These are phyloP conservation scores for Tetrapisispora arboricola DNA, from an alignment of 805 yeast species.

Conservation along the genomic window DNA sequence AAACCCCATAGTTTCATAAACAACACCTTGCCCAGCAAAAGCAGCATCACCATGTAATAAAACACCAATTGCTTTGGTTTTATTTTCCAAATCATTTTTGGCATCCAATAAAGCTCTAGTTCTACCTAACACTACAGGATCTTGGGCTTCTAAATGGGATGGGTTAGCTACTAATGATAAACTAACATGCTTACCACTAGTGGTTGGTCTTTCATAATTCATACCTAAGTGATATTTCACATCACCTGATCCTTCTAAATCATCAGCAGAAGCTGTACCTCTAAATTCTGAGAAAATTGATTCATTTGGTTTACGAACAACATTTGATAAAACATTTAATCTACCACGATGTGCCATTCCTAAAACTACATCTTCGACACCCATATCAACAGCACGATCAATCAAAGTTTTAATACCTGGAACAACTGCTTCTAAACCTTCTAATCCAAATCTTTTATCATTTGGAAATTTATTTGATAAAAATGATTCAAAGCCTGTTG, in stretches of 20 bases:
- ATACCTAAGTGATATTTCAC: constrained; percentile 98
- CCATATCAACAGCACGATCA: constrained; percentile 84
- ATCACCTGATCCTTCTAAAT: constrained; percentile 88
- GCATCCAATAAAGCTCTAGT: constrained; percentile 91
- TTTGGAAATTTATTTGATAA: constrained; percentile 93
- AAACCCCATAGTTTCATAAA: constrained; percentile 96
- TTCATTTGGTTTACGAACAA: constrained; percentile 97
- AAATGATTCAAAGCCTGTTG: constrained; percentile 87
- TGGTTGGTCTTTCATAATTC: constrained; percentile 98
- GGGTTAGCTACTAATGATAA: constrained; percentile 97
- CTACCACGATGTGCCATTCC: constrained; percentile 99
- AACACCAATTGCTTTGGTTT: constrained; percentile 81
- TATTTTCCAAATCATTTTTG: constrained; percentile 76
- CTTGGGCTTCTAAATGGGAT: constrained; percentile 98
- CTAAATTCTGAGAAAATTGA: constrained; percentile 93
- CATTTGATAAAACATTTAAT: constrained; percentile 93
- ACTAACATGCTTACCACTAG: constrained; percentile 93
- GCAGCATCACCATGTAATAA: constrained; percentile 99
- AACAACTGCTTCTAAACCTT: constrained; percentile 94
- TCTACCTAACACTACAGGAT: constrained; percentile 96
- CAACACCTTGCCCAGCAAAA: constrained; percentile 97
- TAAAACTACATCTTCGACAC: constrained; percentile 90
- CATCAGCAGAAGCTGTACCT: constrained; percentile 67
- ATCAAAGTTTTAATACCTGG: constrained; percentile 96
- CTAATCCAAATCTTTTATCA: constrained; percentile 96